Percentiles rank a stretch among this genome's conserved stretches.
Evolutionary conservation across 495 filamentous ascomycete species (phyloP).

Genomic region (Talaromyces ruber): DNA sequence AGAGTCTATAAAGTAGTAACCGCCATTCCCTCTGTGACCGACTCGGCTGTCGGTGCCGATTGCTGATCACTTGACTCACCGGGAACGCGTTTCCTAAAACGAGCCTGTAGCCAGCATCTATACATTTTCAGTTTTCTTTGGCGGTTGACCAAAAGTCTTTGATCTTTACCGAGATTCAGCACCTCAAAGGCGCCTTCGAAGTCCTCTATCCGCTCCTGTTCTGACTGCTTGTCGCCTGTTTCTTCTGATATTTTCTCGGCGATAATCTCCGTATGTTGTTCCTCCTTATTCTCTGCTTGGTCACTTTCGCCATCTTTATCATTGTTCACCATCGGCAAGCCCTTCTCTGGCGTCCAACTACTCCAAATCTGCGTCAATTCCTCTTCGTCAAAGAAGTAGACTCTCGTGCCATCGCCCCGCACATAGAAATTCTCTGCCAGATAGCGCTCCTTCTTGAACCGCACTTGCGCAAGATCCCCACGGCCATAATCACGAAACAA

Average conservation of each 20-base stretch:
- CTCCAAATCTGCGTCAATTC: constrained; percentile 76
- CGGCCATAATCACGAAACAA: constrained; percentile 94
- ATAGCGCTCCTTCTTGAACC: constrained; percentile 89
- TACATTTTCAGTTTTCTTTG: constrained; percentile 93
- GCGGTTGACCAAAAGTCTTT: constrained; percentile 85
- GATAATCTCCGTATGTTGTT: background rate
- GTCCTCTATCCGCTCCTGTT: constrained; percentile 3
- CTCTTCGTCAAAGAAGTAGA: constrained; percentile 91
- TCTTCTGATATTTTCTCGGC: background rate
- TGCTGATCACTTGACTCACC: background rate
- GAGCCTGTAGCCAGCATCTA: constrained; percentile 90
- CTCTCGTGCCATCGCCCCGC: constrained; percentile 86
- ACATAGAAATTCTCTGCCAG: constrained; percentile 96
- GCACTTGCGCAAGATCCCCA: constrained; percentile 90
- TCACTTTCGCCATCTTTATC: constrained; percentile 9
- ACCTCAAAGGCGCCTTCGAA: constrained; percentile 50
- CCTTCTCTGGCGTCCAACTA: constrained; percentile 34
- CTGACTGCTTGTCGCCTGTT: background rate
- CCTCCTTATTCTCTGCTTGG: background rate
- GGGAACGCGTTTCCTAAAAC: constrained; percentile 61
- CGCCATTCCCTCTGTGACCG: background rate
- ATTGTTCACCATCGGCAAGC: constrained; percentile 15
- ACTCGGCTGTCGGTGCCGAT: background rate
- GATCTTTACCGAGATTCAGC: constrained; percentile 69
- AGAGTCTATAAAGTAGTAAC: background rate